These are phyloP conservation scores for Lodderomyces oxycetoniae DNA, from an alignment of 1,139 yeast species.

Conservation along the genomic window DNA sequence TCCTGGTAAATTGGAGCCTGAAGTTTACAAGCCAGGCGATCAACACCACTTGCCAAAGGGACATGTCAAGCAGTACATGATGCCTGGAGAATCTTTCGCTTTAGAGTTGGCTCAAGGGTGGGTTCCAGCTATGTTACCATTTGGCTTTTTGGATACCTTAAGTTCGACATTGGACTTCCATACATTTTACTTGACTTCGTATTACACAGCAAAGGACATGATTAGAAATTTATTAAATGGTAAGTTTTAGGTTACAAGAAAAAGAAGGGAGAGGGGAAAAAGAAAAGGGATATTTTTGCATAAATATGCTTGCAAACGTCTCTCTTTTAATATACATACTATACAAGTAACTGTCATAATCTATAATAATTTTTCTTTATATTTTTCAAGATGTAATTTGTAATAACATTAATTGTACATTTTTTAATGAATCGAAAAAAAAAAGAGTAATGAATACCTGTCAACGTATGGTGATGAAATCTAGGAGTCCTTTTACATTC, in stretches of 20 bases:
- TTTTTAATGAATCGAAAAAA: too few relatives aligned
- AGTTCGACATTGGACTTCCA: conserved; percentile 75
- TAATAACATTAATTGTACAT: too few relatives aligned
- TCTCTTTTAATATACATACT: conserved; percentile 1
- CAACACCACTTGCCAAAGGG: conserved; percentile 77
- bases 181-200: conserved; percentile 64
- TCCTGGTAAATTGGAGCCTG: conserved; percentile 58
- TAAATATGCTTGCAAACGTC: too few relatives aligned
- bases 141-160: conserved; percentile 79
- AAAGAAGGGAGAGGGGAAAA: conserved; percentile 1
- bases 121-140: conserved; percentile 97
- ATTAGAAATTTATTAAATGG: conserved; percentile 58
- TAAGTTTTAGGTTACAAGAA: conserved; percentile 53
- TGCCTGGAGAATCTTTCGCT: conserved; percentile 81
- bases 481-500: conserved; percentile 12
- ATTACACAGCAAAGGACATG: conserved; percentile 78
- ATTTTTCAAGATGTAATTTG: too few relatives aligned
- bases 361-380: neutral
- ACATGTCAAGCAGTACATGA: conserved; percentile 71
- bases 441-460: too few relatives aligned
- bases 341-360: neutral
- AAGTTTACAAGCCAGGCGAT: conserved; percentile 74
- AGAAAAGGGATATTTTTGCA: neutral
- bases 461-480: too few relatives aligned
- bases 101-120: conserved; percentile 97